Evolutionary conservation across 2,329 filamentous ascomycete species (phyloP).

Genomic region (Hypoxylon sp.): DNA sequence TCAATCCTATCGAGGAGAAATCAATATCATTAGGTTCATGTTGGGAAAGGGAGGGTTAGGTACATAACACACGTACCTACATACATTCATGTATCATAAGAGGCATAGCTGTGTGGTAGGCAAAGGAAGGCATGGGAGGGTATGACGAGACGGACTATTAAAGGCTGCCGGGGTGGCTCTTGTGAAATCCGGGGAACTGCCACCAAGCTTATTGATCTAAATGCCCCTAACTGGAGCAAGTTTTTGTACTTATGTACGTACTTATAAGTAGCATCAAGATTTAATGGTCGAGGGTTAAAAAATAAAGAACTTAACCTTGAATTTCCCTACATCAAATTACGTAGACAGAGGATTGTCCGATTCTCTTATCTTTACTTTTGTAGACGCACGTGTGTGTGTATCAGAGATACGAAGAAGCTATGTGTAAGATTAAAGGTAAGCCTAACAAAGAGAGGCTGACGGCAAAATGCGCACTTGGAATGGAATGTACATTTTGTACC

Average conservation of each 20-base stretch:
- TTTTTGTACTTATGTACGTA: conserved; percentile 29
- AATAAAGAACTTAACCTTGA: conserved; percentile 7
- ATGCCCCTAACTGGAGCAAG: conserved; percentile 32
- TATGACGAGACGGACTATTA: conserved; percentile 43
- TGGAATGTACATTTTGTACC: conserved; percentile 3
- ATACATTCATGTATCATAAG: conserved; percentile 22
- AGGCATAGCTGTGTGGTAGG: conserved; percentile 15
- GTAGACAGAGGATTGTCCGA: conserved; percentile 22
- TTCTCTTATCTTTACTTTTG: conserved; percentile 39
- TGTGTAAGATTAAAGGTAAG: conserved; percentile 34
- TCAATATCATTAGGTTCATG: conserved; percentile 23
- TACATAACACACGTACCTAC: conserved; percentile 25
- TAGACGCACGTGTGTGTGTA: conserved; percentile 23
- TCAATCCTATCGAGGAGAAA: conserved; percentile 24
- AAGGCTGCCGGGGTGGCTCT: conserved; percentile 29
- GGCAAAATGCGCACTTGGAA: conserved; percentile 19
- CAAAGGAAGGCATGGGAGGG: conserved; percentile 38
- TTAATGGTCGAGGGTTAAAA: conserved; percentile 11
- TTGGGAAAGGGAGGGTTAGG: conserved; percentile 31
- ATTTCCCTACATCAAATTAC: conserved; percentile 12
- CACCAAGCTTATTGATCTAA: conserved; percentile 32
- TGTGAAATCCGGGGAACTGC: conserved; percentile 47
- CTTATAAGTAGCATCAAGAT: conserved; percentile 23
- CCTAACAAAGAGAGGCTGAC: conserved; percentile 38
- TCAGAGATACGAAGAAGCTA: conserved; percentile 16